Evolutionary conservation across 352 stramenopile species (phyloP).

Genomic region (Blastocystis sp.): DNA sequence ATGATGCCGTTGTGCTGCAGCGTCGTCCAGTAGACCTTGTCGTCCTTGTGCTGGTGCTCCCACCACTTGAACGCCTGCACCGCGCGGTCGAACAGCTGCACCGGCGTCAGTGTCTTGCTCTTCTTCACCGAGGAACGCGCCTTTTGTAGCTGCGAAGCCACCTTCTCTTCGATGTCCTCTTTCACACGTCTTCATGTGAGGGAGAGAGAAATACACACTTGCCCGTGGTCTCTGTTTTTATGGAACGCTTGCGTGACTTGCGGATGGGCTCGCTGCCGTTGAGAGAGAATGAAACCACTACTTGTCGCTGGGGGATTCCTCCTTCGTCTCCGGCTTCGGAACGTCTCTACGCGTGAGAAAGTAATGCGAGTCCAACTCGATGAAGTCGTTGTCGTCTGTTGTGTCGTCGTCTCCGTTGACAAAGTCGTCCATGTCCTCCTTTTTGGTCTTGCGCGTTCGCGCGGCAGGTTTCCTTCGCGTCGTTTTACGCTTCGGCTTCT

Average conservation of each 20-base stretch:
- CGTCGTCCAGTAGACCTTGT: slow-evolving; percentile 81
- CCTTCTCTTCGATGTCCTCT: slow-evolving; percentile 57
- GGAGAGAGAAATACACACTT: not conserved
- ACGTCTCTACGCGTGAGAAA: no score
- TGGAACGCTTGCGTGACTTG: no score
- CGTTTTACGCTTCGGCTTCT: not conserved
- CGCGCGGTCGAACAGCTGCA: slow-evolving; percentile 43
- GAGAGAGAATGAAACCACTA: no score
- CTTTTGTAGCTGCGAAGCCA: slow-evolving; percentile 57
- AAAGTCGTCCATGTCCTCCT: not conserved
- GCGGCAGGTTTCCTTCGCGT: not conserved
- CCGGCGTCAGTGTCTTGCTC: not conserved
- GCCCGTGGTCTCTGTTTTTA: no score
- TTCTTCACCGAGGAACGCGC: slow-evolving; percentile 50
- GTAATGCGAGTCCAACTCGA: no score
- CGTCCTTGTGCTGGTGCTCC: slow-evolving; percentile 70
- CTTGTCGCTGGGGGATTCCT: no score
- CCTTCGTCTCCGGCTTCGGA: no score
- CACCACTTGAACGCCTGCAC: slow-evolving; percentile 89
- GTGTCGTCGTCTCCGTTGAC: slow-evolving; percentile 58
- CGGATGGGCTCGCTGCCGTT: no score
- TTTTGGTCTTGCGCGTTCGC: not conserved
- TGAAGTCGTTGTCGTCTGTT: slow-evolving; percentile 58
- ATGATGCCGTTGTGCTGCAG: slow-evolving; percentile 95
- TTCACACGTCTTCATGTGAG: slow-evolving; percentile 11